These are phyloP conservation scores for Rutidosis leptorrhynchoides DNA, from an alignment of 129 eudicot genomes.

Conservation along the genomic window DNA sequence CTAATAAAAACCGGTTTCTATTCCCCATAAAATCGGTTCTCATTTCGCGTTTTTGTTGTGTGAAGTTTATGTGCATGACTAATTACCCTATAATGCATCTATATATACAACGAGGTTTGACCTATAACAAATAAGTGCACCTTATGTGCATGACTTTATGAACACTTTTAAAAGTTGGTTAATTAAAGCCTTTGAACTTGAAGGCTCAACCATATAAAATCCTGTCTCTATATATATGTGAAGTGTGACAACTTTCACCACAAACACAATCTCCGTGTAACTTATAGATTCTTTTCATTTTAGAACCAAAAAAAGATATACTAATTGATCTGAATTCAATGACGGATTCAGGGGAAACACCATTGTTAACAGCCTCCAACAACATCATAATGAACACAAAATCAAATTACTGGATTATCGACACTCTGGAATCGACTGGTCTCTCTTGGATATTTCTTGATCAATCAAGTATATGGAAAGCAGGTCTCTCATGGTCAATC, in stretches of 20 bases:
- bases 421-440: constrained; percentile 38
- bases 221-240: not conserved
- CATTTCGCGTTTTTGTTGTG: too few relatives aligned
- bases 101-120: too few relatives aligned
- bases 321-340: not conserved
- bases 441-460: constrained; percentile 57
- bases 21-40: too few relatives aligned
- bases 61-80: too few relatives aligned
- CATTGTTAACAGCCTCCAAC: not conserved
- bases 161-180: constrained; percentile 2
- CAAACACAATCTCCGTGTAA: constrained; percentile 17
- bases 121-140: too few relatives aligned
- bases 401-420: constrained; percentile 28
- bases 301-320: not conserved
- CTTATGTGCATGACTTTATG: constrained; percentile 6
- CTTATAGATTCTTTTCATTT: constrained; percentile 4
- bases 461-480: constrained; percentile 53
- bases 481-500: constrained; percentile 61
- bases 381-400: constrained; percentile 6
- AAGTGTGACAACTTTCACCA: constrained; percentile 5
- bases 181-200: not conserved
- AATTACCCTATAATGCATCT: too few relatives aligned
- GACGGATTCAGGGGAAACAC: constrained; percentile 17
- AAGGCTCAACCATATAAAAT: not conserved
- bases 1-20: too few relatives aligned